A percentile compares a stretch with the other conserved stretches of the same genome.
Conservation (phyloP, 2,329 filamentous ascomycete species). For the Xylariaceae sp. region DNA sequence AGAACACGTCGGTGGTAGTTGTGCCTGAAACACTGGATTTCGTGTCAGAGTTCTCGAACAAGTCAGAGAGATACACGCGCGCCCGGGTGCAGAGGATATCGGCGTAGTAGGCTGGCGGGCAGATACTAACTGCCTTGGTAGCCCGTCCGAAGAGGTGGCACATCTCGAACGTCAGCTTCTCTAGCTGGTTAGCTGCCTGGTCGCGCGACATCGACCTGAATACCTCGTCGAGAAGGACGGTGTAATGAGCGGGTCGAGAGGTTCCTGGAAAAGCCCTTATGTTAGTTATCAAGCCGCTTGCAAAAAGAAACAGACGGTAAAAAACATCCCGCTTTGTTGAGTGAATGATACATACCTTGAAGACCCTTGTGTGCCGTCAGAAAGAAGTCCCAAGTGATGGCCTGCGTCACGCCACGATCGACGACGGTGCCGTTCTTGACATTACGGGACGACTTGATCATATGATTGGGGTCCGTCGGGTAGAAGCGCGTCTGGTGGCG, state of each 20-base stretch:
- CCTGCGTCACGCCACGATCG: constrained; percentile 73
- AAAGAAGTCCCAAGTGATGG: constrained; percentile 76
- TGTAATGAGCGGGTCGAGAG: constrained; percentile 77
- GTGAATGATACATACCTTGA: constrained; percentile 46
- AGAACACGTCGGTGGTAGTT: constrained; percentile 8
- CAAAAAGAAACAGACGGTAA: not conserved
- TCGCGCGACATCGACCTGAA: constrained; percentile 40
- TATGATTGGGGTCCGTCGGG: constrained; percentile 49
- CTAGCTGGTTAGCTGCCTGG: constrained; percentile 58
- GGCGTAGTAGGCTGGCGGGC: constrained; percentile 84
- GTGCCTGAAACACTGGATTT: constrained; percentile 13
- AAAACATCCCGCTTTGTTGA: not conserved
- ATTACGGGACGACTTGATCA: constrained; percentile 50
- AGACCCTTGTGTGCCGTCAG: constrained; percentile 74
- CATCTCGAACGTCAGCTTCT: constrained; percentile 68
- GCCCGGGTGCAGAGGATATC: constrained; percentile 68
- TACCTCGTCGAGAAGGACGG: constrained; percentile 63
- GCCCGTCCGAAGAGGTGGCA: constrained; percentile 81
- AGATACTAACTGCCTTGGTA: constrained; percentile 80
- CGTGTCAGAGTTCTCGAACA: constrained; percentile 43
- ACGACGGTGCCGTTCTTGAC: constrained; percentile 71
- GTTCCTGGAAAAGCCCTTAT: constrained; percentile 41
- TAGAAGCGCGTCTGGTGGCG: constrained; percentile 86
- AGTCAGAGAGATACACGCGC: constrained; percentile 55
- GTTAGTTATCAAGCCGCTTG: constrained; percentile 2